A percentile compares a stretch with the other conserved stretches of the same genome.
These are phyloP conservation scores for Psilocybe subaeruginosa DNA, from an alignment of 768 basidiomycete species.

Conservation along the genomic window DNA sequence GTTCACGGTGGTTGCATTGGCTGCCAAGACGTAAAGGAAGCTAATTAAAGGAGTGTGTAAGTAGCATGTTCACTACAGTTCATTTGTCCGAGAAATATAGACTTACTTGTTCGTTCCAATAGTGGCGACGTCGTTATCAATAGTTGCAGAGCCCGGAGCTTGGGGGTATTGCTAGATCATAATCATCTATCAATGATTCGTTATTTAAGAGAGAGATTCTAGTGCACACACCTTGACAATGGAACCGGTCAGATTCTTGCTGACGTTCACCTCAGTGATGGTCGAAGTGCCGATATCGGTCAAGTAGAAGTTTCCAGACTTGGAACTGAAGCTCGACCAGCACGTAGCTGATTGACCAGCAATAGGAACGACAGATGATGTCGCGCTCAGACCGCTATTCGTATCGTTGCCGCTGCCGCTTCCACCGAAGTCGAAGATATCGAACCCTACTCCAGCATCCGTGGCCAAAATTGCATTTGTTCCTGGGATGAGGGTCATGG, in stretches of 20 bases:
- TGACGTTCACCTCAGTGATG: conserved; percentile 49
- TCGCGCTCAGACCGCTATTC: conserved; percentile 19
- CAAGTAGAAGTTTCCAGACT: conserved; percentile 48
- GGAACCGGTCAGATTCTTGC: conserved; percentile 44
- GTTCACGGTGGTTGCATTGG: conserved; percentile 29
- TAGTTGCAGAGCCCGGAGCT: conserved; percentile 35
- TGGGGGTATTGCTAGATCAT: conserved; percentile 37
- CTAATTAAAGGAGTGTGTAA: conserved; percentile 3
- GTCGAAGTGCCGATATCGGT: conserved; percentile 43
- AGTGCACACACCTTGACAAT: conserved; percentile 41
- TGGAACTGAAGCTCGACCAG: conserved; percentile 43
- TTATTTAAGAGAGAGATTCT: not conserved
- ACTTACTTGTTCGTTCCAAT: conserved; percentile 41
- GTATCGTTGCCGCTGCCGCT: conserved; percentile 5
- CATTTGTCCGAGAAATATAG: not conserved
- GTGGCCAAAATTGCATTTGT: conserved; percentile 39
- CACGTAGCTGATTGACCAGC: conserved; percentile 44
- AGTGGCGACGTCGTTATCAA: conserved; percentile 43
- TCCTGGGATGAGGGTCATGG: conserved; percentile 42
- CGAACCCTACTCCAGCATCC: conserved; percentile 41
- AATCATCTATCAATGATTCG: too few relatives aligned
- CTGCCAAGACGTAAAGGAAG: conserved; percentile 31
- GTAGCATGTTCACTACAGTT: not conserved
- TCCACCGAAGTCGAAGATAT: conserved; percentile 36
- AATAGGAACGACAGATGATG: conserved; percentile 36